Conservation (phyloP, 2,329 filamentous ascomycete species). For the Cladosporium sp. region DNA sequence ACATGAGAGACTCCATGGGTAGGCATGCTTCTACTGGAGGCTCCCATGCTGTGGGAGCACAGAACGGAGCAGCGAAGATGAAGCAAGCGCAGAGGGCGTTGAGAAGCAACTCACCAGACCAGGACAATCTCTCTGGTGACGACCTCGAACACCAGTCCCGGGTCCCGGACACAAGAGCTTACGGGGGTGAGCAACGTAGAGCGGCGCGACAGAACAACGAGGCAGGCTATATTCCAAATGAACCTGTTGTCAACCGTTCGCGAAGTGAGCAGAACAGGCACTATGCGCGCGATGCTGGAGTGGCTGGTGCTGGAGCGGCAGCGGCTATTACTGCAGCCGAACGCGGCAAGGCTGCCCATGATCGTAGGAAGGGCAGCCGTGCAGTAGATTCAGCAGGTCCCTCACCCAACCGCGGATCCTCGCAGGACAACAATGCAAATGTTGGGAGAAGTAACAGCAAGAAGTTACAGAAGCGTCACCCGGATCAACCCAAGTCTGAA, state of each 20-base stretch:
- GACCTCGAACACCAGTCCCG: constrained; percentile 18
- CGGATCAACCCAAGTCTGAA: background rate
- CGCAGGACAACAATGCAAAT: constrained; percentile 27
- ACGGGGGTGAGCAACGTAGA: constrained; percentile 16
- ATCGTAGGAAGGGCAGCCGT: constrained; percentile 30
- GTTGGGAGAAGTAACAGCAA: constrained; percentile 40
- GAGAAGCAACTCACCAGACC: constrained; percentile 17
- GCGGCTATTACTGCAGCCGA: constrained; percentile 28
- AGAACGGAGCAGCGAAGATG: constrained; percentile 8
- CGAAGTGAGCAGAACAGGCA: constrained; percentile 30
- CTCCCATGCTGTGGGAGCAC: background rate
- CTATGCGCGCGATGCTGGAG: constrained; percentile 35
- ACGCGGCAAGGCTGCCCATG: constrained; percentile 34
- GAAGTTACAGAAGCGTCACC: constrained; percentile 31
- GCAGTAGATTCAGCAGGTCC: constrained; percentile 20
- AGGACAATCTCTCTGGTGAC: constrained; percentile 1
- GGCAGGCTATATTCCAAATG: background rate
- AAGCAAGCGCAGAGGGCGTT: constrained; percentile 25
- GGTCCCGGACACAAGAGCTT: constrained; percentile 10
- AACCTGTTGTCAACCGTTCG: constrained; percentile 10
- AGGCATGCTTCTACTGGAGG: constrained; percentile 19
- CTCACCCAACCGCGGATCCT: constrained; percentile 26
- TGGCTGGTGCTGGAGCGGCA: constrained; percentile 34
- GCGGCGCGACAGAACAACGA: constrained; percentile 10
- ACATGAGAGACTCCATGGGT: constrained; percentile 6